Evolutionary conservation across 2,329 filamentous ascomycete species (phyloP).

Genomic region (Aspergillus floridensis): DNA sequence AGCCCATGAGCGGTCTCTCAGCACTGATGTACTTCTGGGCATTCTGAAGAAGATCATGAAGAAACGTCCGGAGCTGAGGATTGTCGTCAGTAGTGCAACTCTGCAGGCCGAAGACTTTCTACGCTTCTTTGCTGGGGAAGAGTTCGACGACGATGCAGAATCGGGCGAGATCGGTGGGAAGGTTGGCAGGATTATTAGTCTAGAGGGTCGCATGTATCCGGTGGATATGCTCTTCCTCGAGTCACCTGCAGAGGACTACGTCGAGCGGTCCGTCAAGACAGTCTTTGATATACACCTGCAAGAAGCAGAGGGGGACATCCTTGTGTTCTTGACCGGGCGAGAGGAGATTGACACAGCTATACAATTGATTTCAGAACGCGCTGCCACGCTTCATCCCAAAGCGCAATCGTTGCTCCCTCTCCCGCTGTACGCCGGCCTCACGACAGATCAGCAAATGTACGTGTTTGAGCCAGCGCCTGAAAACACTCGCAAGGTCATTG

Average conservation of each 20-base stretch:
- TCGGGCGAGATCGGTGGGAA: conserved; percentile 39
- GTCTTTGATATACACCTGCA: conserved; percentile 83
- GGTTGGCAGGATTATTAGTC: conserved; percentile 68
- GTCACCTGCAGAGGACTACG: conserved; percentile 76
- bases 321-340: conserved; percentile 87
- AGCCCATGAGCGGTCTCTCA: conserved; percentile 89
- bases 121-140: conserved; percentile 65
- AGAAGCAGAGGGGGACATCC: conserved; percentile 79
- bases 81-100: conserved; percentile 91
- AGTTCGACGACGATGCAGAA: conserved; percentile 36
- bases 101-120: conserved; percentile 85
- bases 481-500: conserved; percentile 83
- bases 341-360: conserved; percentile 86
- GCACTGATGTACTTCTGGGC: conserved; percentile 85
- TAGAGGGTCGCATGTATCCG: conserved; percentile 84
- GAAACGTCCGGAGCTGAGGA: conserved; percentile 74
- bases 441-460: conserved; percentile 90
- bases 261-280: conserved; percentile 76
- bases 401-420: conserved; percentile 64
- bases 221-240: conserved; percentile 83
- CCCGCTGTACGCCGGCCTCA: conserved; percentile 83
- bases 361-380: conserved; percentile 73
- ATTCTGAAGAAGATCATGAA: conserved; percentile 86
- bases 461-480: conserved; percentile 83
- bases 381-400: conserved; percentile 60